Conservation (phyloP, 768 basidiomycete genomes). For the Tricholoma bakamatsutake region DNA sequence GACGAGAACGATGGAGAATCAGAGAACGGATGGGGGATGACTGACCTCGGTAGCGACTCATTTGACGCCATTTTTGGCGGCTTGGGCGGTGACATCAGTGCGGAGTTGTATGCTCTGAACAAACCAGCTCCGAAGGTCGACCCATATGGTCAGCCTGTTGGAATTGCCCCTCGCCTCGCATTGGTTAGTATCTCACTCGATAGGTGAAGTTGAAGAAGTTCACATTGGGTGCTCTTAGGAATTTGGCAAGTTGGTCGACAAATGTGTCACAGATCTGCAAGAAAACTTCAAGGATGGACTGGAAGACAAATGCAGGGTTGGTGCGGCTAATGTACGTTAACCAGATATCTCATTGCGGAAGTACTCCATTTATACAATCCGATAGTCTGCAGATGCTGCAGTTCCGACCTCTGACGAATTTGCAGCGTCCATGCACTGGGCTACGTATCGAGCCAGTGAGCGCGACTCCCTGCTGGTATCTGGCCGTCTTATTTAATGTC, state of each 20-base stretch:
- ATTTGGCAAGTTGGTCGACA: conserved; percentile 39
- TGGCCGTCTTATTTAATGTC: neutral
- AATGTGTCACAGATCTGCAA: conserved; percentile 42
- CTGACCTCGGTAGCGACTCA: conserved; percentile 20
- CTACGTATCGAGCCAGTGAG: conserved; percentile 52
- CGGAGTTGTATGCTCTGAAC: conserved; percentile 30
- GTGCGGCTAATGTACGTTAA: conserved; percentile 41
- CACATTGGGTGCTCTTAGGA: conserved; percentile 27
- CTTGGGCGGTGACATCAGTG: conserved; percentile 18
- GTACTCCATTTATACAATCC: neutral
- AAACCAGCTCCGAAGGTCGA: conserved; percentile 35
- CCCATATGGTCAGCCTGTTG: conserved; percentile 32
- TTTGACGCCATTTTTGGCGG: conserved; percentile 28
- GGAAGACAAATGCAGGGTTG: conserved; percentile 50
- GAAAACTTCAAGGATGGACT: conserved; percentile 46
- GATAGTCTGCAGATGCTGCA: conserved; percentile 37
- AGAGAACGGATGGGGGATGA: conserved; percentile 10
- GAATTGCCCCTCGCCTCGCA: conserved; percentile 41
- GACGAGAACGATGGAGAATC: conserved; percentile 18
- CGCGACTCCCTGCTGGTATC: neutral
- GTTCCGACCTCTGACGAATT: conserved; percentile 44
- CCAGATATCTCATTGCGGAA: neutral
- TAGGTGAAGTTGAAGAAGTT: neutral
- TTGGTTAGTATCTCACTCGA: conserved; percentile 19
- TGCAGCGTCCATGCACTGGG: conserved; percentile 53